These are phyloP conservation scores for Syzygium oleosum DNA, from an alignment of 345 rosid genomes.

Conservation along the genomic window DNA sequence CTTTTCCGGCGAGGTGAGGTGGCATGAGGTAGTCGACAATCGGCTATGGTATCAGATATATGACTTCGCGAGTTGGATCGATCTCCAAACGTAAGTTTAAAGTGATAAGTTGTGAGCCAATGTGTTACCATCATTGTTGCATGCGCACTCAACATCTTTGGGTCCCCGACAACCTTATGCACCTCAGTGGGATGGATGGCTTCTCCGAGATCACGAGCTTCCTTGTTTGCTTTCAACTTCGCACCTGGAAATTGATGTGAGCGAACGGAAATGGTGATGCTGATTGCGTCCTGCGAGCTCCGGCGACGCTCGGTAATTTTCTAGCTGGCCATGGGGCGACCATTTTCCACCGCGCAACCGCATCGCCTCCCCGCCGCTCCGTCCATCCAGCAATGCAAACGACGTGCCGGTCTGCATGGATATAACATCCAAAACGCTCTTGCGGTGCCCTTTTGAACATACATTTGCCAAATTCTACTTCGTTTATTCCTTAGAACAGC, in stretches of 20 bases:
- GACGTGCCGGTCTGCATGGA: background rate
- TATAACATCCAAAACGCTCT: background rate
- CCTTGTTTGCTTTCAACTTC: background rate
- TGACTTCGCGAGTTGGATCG: rapidly evolving
- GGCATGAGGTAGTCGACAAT: background rate
- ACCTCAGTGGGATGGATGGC: background rate
- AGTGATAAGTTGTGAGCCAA: background rate
- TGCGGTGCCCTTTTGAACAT: background rate
- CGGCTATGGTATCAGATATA: background rate
- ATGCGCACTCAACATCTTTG: background rate
- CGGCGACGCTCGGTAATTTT: background rate
- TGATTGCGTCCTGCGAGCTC: background rate
- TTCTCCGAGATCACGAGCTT: background rate
- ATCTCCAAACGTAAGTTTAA: background rate
- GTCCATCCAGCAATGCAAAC: background rate
- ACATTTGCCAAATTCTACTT: background rate
- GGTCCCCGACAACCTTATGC: background rate
- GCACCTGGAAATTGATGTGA: background rate
- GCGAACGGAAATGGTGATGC: background rate
- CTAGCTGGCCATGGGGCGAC: background rate
- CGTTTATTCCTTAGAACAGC: background rate
- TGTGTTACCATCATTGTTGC: background rate
- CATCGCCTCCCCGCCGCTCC: background rate
- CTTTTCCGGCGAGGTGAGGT: too few species aligned
- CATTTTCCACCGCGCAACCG: background rate